These are phyloP conservation scores for Coprinopsis sp. DNA, from an alignment of 768 basidiomycete genomes.

Conservation along the genomic window DNA sequence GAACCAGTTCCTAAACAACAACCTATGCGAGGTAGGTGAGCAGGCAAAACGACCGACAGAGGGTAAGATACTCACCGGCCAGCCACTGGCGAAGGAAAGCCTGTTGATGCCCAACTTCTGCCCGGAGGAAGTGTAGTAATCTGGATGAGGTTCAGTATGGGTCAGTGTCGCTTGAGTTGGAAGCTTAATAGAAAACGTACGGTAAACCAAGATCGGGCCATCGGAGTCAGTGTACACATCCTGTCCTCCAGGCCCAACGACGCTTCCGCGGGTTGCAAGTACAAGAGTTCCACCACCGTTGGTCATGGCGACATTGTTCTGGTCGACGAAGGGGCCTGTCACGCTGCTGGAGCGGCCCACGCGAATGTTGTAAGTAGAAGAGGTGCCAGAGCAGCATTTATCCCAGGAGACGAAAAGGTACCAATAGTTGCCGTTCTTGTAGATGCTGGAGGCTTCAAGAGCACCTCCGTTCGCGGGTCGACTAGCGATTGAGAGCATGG, in stretches of 20 bases:
- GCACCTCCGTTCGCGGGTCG: slow-evolving; percentile 41
- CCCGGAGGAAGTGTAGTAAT: slow-evolving; percentile 47
- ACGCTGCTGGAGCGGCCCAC: slow-evolving; percentile 47
- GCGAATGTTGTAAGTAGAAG: slow-evolving; percentile 57
- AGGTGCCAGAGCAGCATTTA: slow-evolving; percentile 44
- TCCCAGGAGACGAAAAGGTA: slow-evolving; percentile 59
- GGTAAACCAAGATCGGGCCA: slow-evolving; percentile 46
- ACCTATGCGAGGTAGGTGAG: no score
- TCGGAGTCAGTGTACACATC: slow-evolving; percentile 42
- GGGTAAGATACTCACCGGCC: slow-evolving; percentile 35
- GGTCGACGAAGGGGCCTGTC: slow-evolving; percentile 30
- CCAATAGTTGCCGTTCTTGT: slow-evolving; percentile 40
- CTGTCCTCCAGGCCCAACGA: slow-evolving; percentile 53
- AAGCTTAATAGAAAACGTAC: slow-evolving; percentile 26
- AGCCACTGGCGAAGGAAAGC: slow-evolving; percentile 45
- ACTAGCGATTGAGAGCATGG: slow-evolving; percentile 40
- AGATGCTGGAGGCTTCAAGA: slow-evolving; percentile 46
- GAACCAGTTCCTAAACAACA: no score
- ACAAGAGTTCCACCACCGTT: slow-evolving; percentile 52
- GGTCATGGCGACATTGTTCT: slow-evolving; percentile 38
- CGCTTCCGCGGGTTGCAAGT: slow-evolving; percentile 38
- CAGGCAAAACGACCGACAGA: no score
- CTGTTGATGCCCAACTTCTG: slow-evolving; percentile 45
- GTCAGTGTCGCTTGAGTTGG: neutral
- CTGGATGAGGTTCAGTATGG: slow-evolving; percentile 19